Base-by-base conservation (phyloP, 768 basidiomycete genomes). In the Lentinula sp. region DNA sequence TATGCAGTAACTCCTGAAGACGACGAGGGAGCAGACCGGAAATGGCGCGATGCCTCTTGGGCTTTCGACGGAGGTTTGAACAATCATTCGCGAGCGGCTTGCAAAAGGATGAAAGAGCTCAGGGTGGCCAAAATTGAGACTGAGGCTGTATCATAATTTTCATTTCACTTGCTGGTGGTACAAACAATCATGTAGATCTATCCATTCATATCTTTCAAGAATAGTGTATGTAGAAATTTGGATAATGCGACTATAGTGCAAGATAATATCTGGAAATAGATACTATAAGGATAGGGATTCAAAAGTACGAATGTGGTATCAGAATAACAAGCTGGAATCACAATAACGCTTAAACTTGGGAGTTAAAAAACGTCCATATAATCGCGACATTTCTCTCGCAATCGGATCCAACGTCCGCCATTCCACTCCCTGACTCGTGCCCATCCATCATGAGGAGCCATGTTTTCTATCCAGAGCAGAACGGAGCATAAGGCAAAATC, bases 21-120 rank as follows among this genome's bases (percentile, higher is more conserved):
- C 42, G 63, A 64, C 55, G 40, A 61, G 52, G 6, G 46, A 62
- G 23, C 54, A n/a, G 34, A 65, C 62, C 65, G 54, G 42, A 18
- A 39, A 2, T 70, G 75, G 71, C 71, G 70, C 60, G 78, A 86
- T 51, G 85, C 86, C 0, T 79, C 79, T 5, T 82, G 81, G 78
- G 86, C 88, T 0, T 91, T 88, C 73, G 76, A 80, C 59, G 88
- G 88, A 15, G 88, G 88, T 13, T 72, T 89, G 66, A 93, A 91
- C 67, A 84, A 84, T 59, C 89, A 91, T 65, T 85, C 86, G 13
- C 75, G 80, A n/a, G 79, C 80, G 3, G 85, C 85, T 13, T 76
- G 71, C 63, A 73, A 72, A 64, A 72, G 77, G 48, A 76, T 86
- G 78, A 64, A 66, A n/a, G 74, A 80, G 51, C 66, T 85, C 42